Evolutionary conservation across 2,329 filamentous ascomycete genomes (phyloP).

Genomic region (Pyricularia pennisetigena): DNA sequence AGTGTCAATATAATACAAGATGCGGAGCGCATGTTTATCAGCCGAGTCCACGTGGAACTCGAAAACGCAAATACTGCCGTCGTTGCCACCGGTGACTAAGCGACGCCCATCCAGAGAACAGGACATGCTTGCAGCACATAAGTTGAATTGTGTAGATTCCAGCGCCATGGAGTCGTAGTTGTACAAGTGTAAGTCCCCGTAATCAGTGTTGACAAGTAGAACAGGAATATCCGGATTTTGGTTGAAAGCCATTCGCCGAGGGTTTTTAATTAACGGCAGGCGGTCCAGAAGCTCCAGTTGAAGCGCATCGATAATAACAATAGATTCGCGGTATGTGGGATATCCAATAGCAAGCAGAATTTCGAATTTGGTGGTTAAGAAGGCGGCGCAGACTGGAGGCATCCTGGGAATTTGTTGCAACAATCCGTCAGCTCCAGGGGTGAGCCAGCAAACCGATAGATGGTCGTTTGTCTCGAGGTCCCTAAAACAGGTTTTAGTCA

Average conservation of each 20-base stretch:
- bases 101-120: background rate
- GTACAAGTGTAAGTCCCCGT: conserved; percentile 7
- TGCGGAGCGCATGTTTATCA: background rate
- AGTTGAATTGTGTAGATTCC: background rate
- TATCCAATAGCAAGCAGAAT: conserved; percentile 16
- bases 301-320: conserved; percentile 15
- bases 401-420: conserved; percentile 7
- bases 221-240: conserved; percentile 15
- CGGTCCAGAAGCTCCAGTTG: conserved; percentile 10
- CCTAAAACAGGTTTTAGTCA: no score
- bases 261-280: conserved; percentile 10
- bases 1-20: background rate
- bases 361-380: conserved; percentile 6
- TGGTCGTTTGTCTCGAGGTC: background rate
- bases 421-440: conserved; percentile 5
- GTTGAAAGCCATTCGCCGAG: conserved; percentile 17
- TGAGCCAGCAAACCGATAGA: conserved; percentile 5
- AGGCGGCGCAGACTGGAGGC: conserved; percentile 9
- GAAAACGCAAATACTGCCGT: background rate
- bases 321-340: conserved; percentile 12
- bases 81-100: background rate
- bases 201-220: conserved; percentile 14
- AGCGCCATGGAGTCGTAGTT: background rate
- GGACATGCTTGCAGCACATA: background rate
- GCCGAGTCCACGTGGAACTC: background rate